phyloP scores from a whole-genome alignment of 139 green algal species.

The Microglena sp. region DNA sequence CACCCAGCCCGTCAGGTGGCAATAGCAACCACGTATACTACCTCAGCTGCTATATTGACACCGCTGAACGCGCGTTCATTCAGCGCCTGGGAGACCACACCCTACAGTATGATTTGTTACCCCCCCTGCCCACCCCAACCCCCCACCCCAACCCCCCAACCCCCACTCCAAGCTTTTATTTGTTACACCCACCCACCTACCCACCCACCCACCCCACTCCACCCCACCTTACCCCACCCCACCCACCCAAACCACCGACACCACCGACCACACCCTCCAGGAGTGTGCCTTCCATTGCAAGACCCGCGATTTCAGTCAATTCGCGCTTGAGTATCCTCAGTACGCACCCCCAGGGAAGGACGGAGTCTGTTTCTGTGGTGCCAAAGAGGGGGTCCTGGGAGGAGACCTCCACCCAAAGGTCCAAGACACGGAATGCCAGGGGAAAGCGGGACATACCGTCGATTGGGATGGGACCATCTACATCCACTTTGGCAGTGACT shows the following conservation, averaged over 20 bases:
- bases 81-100: background rate
- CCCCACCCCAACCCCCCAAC: too few species aligned
- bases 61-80: background rate
- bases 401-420: background rate
- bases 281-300: background rate
- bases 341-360: too few species aligned
- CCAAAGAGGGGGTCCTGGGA: background rate
- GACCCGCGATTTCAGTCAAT: background rate
- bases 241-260: too few species aligned
- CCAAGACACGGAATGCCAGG: background rate
- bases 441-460: background rate
- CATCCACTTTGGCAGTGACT: background rate
- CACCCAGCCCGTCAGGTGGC: background rate
- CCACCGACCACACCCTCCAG: background rate
- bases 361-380: background rate
- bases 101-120: too few species aligned
- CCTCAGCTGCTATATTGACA: background rate
- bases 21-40: background rate
- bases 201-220: too few species aligned
- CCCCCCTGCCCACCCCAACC: too few species aligned
- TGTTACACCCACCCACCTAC: too few species aligned
- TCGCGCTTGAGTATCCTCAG: background rate
- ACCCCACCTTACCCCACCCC: too few species aligned
- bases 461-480: background rate
- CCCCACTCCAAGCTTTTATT: too few species aligned